Percentiles rank a stretch among this genome's conserved stretches.
Conservation (phyloP, 306 rosid species). For the Carpinus fangiana region DNA sequence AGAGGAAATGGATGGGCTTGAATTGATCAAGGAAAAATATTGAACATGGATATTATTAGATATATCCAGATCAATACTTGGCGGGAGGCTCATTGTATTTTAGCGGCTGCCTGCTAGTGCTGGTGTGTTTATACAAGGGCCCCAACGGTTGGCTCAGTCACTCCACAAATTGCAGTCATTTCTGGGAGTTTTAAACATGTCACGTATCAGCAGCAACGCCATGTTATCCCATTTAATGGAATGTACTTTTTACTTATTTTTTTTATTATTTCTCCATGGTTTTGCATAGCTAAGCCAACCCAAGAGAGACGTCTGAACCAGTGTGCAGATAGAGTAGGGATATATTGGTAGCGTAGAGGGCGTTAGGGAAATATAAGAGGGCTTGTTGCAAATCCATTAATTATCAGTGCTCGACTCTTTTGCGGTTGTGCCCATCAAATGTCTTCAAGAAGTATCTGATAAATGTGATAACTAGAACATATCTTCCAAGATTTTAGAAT, state of each 20-base stretch:
- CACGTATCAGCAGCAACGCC: constrained; percentile 27
- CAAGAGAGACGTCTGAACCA: background rate
- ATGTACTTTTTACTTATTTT: background rate
- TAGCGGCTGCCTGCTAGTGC: background rate
- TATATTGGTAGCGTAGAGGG: background rate
- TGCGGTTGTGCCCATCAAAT: background rate
- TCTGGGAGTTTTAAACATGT: constrained; percentile 23
- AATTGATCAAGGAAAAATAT: constrained; percentile 23
- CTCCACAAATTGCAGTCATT: constrained; percentile 33
- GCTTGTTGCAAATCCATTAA: background rate
- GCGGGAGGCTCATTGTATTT: background rate
- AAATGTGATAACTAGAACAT: background rate
- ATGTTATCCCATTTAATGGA: constrained; percentile 4
- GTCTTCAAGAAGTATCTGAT: background rate
- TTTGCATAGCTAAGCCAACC: background rate
- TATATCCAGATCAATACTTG: background rate
- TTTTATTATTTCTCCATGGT: background rate
- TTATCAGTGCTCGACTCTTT: background rate
- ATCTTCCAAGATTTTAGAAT: background rate
- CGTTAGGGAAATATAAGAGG: background rate
- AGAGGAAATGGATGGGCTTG: constrained; percentile 67
- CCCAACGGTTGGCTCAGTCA: constrained; percentile 21
- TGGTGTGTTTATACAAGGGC: background rate
- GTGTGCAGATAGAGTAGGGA: background rate
- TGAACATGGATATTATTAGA: background rate